These are phyloP conservation scores for Fomes fomentarius DNA, from an alignment of 1,284 basidiomycete genomes.

Conservation along the genomic window DNA sequence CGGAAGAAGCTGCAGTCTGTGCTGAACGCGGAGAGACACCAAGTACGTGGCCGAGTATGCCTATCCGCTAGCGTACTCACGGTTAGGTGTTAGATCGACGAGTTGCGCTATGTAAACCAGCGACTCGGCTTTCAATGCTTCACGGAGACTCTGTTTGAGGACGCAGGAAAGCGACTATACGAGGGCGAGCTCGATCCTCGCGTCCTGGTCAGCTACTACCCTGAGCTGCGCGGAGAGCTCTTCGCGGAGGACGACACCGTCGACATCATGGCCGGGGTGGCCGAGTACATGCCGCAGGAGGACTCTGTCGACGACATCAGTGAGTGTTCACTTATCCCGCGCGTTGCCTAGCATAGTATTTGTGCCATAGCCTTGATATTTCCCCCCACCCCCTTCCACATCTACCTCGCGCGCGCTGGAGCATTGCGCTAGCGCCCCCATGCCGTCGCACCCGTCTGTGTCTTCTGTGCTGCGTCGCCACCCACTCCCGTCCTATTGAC, in stretches of 20 bases:
- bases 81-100: slow-evolving; percentile 50
- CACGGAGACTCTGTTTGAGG: slow-evolving; percentile 72
- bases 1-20: slow-evolving; percentile 58
- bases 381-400: neutral
- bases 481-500: slow-evolving; percentile 32
- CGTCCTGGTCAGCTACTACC: slow-evolving; percentile 75
- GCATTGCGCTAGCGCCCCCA: too few relatives aligned
- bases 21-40: slow-evolving; percentile 51
- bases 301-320: slow-evolving; percentile 74
- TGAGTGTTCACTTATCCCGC: slow-evolving; percentile 47
- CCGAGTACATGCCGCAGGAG: slow-evolving; percentile 63
- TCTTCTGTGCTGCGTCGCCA: slow-evolving; percentile 13
- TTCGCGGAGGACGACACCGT: slow-evolving; percentile 51
- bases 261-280: slow-evolving; percentile 69
- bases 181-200: slow-evolving; percentile 77
- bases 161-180: slow-evolving; percentile 75
- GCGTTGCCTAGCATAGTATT: slow-evolving; percentile 20
- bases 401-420: slow-evolving; percentile 12
- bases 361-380: slow-evolving; percentile 19
- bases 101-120: slow-evolving; percentile 76
- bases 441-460: slow-evolving; percentile 18
- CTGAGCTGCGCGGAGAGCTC: slow-evolving; percentile 64
- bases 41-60: slow-evolving; percentile 7
- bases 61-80: neutral
- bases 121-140: slow-evolving; percentile 77